Evolutionary conservation across 108 stramenopile genomes (phyloP).

Genomic region (Nannochloropsis salina): DNA sequence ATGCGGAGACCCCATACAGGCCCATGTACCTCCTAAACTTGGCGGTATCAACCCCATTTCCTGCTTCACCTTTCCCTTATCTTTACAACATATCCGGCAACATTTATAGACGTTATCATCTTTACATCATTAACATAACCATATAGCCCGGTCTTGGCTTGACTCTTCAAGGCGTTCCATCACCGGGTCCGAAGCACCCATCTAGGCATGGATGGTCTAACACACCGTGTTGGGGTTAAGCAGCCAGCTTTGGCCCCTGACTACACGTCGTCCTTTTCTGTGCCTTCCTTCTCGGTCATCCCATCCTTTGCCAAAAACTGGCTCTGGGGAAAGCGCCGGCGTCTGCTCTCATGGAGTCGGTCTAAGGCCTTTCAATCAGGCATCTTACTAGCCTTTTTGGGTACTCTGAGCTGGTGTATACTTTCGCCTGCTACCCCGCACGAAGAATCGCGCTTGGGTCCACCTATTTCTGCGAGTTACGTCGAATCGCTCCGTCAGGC

Average conservation of each 20-base stretch:
- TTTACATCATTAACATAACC: too few species aligned
- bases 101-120: too few species aligned
- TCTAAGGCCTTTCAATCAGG: background rate
- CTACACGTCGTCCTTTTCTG: background rate
- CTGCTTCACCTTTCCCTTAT: too few species aligned
- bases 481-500: background rate
- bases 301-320: background rate
- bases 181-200: too few species aligned
- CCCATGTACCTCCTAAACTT: too few species aligned
- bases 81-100: too few species aligned
- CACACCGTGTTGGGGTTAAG: slow-evolving; percentile 11
- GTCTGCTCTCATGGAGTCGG: background rate
- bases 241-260: background rate
- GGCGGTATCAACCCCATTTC: too few species aligned
- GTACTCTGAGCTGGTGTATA: background rate
- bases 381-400: background rate
- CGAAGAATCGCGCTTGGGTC: background rate
- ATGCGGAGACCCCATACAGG: too few species aligned
- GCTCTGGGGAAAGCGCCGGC: background rate
- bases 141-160: too few species aligned
- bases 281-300: background rate
- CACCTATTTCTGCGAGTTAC: background rate
- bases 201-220: background rate
- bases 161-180: too few species aligned
- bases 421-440: background rate